Evolutionary conservation across 306 rosid species (phyloP).

Genomic region (Prunus padus): DNA sequence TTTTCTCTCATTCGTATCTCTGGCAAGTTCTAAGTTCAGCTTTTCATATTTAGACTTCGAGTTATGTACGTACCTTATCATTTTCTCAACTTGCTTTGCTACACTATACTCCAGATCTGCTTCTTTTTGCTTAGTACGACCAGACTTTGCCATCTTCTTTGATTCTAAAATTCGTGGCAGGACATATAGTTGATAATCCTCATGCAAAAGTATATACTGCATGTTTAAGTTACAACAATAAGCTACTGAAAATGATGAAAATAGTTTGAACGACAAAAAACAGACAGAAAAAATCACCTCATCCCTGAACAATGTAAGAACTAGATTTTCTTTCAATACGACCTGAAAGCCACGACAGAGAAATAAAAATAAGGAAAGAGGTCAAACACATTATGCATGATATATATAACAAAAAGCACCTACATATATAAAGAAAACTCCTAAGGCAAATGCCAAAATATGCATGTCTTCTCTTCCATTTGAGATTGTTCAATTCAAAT

Average conservation of each 20-base stretch:
- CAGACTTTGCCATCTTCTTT: slow-evolving; percentile 98
- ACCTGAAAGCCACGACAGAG: slow-evolving; percentile 50
- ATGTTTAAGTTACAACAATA: slow-evolving; percentile 25
- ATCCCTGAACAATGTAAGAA: slow-evolving; percentile 87
- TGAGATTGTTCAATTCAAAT: slow-evolving; percentile 22
- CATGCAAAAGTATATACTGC: slow-evolving; percentile 85
- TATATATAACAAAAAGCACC: neutral
- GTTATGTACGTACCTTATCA: slow-evolving; percentile 68
- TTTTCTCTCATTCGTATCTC: neutral
- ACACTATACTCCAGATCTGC: slow-evolving; percentile 96
- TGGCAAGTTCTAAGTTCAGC: slow-evolving; percentile 2
- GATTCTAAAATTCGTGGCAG: slow-evolving; percentile 92
- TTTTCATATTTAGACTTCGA: neutral
- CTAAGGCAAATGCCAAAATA: neutral
- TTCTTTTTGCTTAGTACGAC: slow-evolving; percentile 95
- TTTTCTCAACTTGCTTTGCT: slow-evolving; percentile 98
- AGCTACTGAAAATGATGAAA: slow-evolving; percentile 21
- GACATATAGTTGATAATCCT: slow-evolving; percentile 88
- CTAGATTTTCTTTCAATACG: slow-evolving; percentile 86
- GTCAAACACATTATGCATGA: slow-evolving; percentile 10
- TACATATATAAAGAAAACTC: neutral
- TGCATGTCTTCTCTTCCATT: neutral
- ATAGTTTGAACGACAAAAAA: neutral
- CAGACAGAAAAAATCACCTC: slow-evolving; percentile 53
- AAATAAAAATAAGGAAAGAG: slow-evolving; percentile 16